Evolutionary conservation across 805 yeast genomes (phyloP).

Genomic region (Cyberlindnera euphorbiiphila): DNA sequence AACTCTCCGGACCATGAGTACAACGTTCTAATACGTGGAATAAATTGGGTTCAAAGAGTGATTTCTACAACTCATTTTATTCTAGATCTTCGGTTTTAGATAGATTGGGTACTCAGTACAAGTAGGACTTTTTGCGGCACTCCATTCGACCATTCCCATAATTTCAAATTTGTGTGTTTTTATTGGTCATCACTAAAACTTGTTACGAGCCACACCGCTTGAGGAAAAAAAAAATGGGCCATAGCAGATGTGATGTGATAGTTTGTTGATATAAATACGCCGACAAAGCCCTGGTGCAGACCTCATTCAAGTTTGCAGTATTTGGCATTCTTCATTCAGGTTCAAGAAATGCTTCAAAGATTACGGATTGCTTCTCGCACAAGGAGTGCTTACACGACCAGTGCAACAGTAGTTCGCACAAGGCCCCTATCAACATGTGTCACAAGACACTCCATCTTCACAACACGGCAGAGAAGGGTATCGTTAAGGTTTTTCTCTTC

Average conservation of each 20-base stretch:
- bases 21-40: neutral
- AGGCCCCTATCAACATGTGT: neutral
- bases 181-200: slow-evolving; percentile 12
- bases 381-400: neutral
- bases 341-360: too few relatives aligned
- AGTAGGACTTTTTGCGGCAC: too few relatives aligned
- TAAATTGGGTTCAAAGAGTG: neutral
- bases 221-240: slow-evolving; percentile 1
- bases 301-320: too few relatives aligned
- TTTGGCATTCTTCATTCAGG: too few relatives aligned
- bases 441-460: neutral
- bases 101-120: too few relatives aligned
- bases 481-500: slow-evolving; percentile 11
- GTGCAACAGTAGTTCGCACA: neutral
- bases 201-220: slow-evolving; percentile 6
- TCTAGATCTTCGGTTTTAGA: too few relatives aligned
- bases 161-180: slow-evolving; percentile 16
- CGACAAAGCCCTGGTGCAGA: too few relatives aligned
- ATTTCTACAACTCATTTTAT: too few relatives aligned
- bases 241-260: neutral
- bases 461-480: neutral
- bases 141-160: too few relatives aligned
- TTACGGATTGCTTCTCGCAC: too few relatives aligned
- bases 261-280: slow-evolving; percentile 1
- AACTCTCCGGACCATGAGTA: neutral